Base-by-base conservation (phyloP, 2,329 filamentous ascomycete genomes). In the Fusarium nurragi region DNA sequence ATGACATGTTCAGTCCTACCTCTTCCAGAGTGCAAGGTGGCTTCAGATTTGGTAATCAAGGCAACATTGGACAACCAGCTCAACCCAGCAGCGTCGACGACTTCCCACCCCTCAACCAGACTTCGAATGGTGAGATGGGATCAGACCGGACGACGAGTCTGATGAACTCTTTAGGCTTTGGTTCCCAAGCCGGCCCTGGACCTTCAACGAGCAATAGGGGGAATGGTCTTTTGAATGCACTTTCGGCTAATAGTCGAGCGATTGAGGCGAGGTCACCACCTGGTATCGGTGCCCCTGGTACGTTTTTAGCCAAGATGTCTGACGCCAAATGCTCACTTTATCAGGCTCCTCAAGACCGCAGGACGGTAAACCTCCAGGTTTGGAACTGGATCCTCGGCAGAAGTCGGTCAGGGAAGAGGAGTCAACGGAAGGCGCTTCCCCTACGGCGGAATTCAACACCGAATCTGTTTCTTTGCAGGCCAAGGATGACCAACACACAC, bases 181-280 rank as follows among this genome's bases (percentile, higher is more conserved):
- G 81, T 37, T 76, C 80, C 21, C 84, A 83, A 64, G 77, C 76
- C 22, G 77, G 77, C 46, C 63, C 74, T 25, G 71, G 67, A 36
- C 65, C 68, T 19, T 71, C 79, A 49, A 79, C 80, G 54, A 75
- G 76, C 37, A 81, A 77, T 54, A 79, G 85, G 53, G 86, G 83
- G 13, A 90, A 90, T 70, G 87, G 87, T 10, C 78, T 90, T 36
- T 76, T 90, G 41, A 89, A 87, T 70, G 87, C 86, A 5, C 76
- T 90, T n/a, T 87, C 86, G 39, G 86, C 85, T 6, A 88, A 84
- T 62, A 83, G 77, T 55, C 80, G 86, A 51, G 75, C 81, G 32
- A 76, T 77, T 40, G 83, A 88, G 43, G 71, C 69, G 44, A 81
- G 83, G 54, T 82, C 84, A 32, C 81, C 84, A 3, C 78, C 81